Conservation (phyloP, 23 red algal species). For the Gracilaria domingensis region DNA sequence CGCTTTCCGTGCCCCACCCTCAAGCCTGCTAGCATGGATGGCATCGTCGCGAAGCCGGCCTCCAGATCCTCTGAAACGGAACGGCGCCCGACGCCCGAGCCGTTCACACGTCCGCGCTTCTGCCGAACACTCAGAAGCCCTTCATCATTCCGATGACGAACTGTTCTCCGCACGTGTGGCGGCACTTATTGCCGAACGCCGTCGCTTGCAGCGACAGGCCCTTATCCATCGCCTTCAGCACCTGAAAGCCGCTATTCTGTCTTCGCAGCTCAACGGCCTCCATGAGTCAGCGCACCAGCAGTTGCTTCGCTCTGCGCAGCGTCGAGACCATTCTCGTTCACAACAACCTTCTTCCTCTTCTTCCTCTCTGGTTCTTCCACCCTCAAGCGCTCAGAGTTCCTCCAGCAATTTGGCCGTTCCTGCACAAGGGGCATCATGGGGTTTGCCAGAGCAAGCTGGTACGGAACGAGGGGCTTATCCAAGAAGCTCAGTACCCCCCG, state of each 20-base stretch:
- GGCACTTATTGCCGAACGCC: conserved; percentile 15
- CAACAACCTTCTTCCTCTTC: background rate
- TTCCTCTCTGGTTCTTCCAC: too few species aligned
- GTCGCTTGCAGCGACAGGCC: background rate
- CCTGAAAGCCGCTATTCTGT: conserved; percentile 19
- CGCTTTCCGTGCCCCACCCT: background rate
- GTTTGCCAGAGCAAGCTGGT: background rate
- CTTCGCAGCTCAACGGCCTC: background rate
- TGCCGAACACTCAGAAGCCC: background rate
- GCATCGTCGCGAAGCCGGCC: conserved; percentile 26
- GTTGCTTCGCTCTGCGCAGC: background rate
- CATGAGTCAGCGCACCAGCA: background rate
- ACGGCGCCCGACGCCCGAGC: background rate
- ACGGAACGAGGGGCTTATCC: background rate
- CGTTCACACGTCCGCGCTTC: background rate
- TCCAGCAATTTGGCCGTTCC: background rate
- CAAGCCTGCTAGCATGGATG: conserved; percentile 14
- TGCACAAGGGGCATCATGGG: background rate
- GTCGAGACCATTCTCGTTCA: background rate
- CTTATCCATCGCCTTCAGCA: conserved; percentile 37
- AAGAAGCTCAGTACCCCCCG: background rate
- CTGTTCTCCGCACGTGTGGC: conserved; percentile 16
- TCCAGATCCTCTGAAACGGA: conserved; percentile 26
- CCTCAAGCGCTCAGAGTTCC: background rate
- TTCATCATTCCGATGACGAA: conserved; percentile 24